These are phyloP conservation scores for Cunninghamia lanceolata DNA, from an alignment of 75 land plant genomes.

Conservation along the genomic window DNA sequence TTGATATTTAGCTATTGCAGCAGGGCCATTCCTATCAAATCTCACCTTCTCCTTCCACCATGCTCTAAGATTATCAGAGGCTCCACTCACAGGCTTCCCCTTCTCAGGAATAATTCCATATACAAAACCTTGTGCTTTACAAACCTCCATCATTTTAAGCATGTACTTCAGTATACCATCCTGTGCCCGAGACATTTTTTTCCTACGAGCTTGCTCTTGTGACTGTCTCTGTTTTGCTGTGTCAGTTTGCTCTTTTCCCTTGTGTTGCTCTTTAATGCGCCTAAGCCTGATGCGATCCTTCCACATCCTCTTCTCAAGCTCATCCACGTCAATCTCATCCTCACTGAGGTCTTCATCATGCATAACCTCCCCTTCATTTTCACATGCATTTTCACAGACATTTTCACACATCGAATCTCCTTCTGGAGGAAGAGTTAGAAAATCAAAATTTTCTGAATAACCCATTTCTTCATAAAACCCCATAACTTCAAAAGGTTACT, in stretches of 20 bases:
- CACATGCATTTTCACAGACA: slow-evolving; percentile 9
- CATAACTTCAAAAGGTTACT: background rate
- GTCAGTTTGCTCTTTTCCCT: slow-evolving; percentile 47
- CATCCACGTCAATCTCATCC: slow-evolving; percentile 88
- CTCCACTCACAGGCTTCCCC: slow-evolving; percentile 88
- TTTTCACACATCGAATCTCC: slow-evolving; percentile 12
- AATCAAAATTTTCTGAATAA: slow-evolving; percentile 8
- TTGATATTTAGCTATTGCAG: slow-evolving; percentile 79
- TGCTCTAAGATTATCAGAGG: slow-evolving; percentile 79
- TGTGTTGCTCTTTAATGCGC: slow-evolving; percentile 66
- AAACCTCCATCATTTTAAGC: slow-evolving; percentile 97
- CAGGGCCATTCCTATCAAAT: slow-evolving; percentile 87
- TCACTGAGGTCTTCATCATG: slow-evolving; percentile 60
- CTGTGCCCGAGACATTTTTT: slow-evolving; percentile 92
- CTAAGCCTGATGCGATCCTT: slow-evolving; percentile 72
- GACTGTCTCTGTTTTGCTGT: slow-evolving; percentile 56
- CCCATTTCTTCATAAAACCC: slow-evolving; percentile 13
- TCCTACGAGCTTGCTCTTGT: slow-evolving; percentile 84
- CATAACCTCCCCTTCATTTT: slow-evolving; percentile 11
- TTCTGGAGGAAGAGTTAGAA: slow-evolving; percentile 6
- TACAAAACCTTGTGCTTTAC: slow-evolving; percentile 92
- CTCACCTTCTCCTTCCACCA: slow-evolving; percentile 94
- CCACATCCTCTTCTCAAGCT: slow-evolving; percentile 90
- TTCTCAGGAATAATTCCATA: slow-evolving; percentile 91
- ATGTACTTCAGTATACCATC: slow-evolving; percentile 89